Conservation (phyloP, 305 asterid species). For the Fraxinus latifolia region DNA sequence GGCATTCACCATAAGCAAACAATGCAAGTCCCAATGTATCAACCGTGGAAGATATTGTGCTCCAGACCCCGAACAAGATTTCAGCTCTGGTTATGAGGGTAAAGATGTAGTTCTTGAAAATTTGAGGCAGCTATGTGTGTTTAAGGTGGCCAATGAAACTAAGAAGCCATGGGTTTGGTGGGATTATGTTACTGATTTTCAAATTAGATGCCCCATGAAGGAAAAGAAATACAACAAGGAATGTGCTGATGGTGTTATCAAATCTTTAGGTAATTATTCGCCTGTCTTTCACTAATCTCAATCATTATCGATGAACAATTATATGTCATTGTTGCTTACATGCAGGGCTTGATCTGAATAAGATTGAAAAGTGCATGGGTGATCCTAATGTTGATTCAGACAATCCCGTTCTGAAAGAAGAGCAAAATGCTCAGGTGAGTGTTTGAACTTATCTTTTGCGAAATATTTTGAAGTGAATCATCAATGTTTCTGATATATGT, state of each 20-base stretch:
- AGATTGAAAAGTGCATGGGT: slow-evolving; percentile 62
- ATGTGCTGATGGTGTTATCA: slow-evolving; percentile 74
- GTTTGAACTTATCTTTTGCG: neutral
- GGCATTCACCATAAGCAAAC: slow-evolving; percentile 87
- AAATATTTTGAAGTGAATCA: slow-evolving; percentile 7
- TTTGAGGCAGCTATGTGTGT: slow-evolving; percentile 89
- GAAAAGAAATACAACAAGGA: slow-evolving; percentile 88
- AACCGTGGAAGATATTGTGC: slow-evolving; percentile 95
- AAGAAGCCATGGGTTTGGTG: slow-evolving; percentile 96
- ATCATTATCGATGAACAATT: neutral
- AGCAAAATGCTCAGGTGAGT: slow-evolving; percentile 64
- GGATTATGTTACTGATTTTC: slow-evolving; percentile 98
- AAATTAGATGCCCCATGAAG: slow-evolving; percentile 97
- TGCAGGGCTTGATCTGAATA: slow-evolving; percentile 53
- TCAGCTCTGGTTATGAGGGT: slow-evolving; percentile 86
- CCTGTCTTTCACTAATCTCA: neutral
- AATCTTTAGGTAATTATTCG: slow-evolving; percentile 59
- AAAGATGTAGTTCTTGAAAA: slow-evolving; percentile 88
- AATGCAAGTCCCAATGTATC: slow-evolving; percentile 94
- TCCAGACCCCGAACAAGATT: slow-evolving; percentile 98
- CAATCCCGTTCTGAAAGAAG: slow-evolving; percentile 57
- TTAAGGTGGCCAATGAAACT: slow-evolving; percentile 77
- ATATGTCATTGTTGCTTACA: neutral
- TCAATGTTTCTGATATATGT: neutral
- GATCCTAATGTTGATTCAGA: slow-evolving; percentile 51